Evolutionary conservation across 2,329 filamentous ascomycete genomes (phyloP), one percentile per base, ranked within the genome.

Genomic region (Trichoderma polysporum): DNA sequence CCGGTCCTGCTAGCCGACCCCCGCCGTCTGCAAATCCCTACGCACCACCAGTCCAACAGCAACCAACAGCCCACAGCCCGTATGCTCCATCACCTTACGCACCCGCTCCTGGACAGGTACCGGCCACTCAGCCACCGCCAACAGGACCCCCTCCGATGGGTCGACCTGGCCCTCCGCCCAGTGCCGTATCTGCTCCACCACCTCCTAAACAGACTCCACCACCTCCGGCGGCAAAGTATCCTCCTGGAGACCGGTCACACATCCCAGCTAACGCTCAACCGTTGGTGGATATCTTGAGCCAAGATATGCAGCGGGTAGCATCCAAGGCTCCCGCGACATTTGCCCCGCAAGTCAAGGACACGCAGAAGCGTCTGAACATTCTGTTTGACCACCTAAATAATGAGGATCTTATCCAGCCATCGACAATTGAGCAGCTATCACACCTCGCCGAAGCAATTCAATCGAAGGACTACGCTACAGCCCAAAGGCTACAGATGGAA

Each of bases 311-410:
- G 73, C 91, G 93, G 37, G 91, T 99, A 65, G 94, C 94, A 68
- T 82, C 89, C 35, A 91, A 92, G 72, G 95, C 95, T 0, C 95
- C 95, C 19, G 83, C 90, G n/a, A 89, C 90, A 17, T 97, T 95
- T 81, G 90, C 92, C 70, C 86, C 89, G 15, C 94, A 98, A 77
- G 93, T 99, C 22, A 91, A 93, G 73, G 95, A 98, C 76, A 95
- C 94, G 2, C 92, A 97, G 77, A 97, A 97, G 81, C 89, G 95
- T 31, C 85, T 99, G 68, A 92, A 91, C 73, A 89, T 97, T 58
- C 83, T 99, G n/a, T 98, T 97, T 77, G 94, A 99, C 76, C 93
- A 97, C 78, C 84, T 99, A 54, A 99, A 98, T 84, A 98, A 98
- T 71, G 91, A 94, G 75, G 94, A 98, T 74, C 83, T 97, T 47